Evolutionary conservation across 805 yeast genomes (phyloP), one percentile per base, ranked within the genome.

Genomic region (Ogataea nonfermentans): DNA sequence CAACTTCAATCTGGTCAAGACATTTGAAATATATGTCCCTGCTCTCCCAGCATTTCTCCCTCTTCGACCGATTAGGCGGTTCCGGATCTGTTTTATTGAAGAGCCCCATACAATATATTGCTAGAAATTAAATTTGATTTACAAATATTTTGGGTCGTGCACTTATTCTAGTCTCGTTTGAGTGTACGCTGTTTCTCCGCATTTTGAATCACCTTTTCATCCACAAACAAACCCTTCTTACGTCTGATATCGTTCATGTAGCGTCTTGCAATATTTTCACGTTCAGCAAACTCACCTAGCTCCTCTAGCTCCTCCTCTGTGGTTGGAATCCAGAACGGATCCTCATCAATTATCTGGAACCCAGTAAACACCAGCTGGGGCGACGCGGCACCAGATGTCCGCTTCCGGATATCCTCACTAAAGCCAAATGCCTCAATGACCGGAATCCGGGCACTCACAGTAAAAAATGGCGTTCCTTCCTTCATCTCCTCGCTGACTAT

Each of bases 261-360:
- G 56, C 73, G 73, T 59, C 95, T 76, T 0, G 97, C 98, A 47
- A 90, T 70, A 56, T 93, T 93, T 55, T 88, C 98, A 53, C 85
- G 76, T 52, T 93, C 99, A 1, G 96, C 95, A 49, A 77, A 76
- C 48, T 87, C 96, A 19, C 99, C 99, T 31, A 87, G 68, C 43
- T 88, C 95, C 59, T 93, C 98, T 32, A 93, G 64, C 61, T 93
- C 99, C 60, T 89, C 97, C 53, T 87, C 97, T 0, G 99, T 93
- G 3, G 93, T 86, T 10, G 99, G 99, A 11, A 93, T 95, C 99
- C 99, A 93, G 71, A 85, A 93, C 31, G 99, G 99, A 68, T 93
- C 98, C 49, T 84, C 76, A 48, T 89, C 95, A 36, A 91, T 76
- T 47, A 81, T 68, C 54, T 89, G 93, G 59, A 76, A 93, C 1